These are phyloP conservation scores for Trypanosoma cruzi DNA, from an alignment of 208 protist genomes.

Conservation along the genomic window DNA sequence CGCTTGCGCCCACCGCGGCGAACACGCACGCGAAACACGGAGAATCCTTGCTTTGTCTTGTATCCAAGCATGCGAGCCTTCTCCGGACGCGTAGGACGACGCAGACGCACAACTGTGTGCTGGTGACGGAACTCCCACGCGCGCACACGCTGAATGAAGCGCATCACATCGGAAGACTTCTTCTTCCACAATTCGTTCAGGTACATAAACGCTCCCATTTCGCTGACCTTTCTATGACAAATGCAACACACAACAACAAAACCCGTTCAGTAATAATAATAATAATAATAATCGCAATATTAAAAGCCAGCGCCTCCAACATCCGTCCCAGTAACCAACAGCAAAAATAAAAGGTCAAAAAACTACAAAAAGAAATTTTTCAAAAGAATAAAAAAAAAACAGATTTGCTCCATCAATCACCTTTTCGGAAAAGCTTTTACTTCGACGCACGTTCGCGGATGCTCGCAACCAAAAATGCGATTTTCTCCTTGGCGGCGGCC, in stretches of 20 bases:
- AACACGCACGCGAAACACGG: constrained; percentile 99
- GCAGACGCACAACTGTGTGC: constrained; percentile 91
- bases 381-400: constrained; percentile 21
- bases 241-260: constrained; percentile 7
- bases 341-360: constrained; percentile 2
- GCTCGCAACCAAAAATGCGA: constrained; percentile 57
- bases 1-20: constrained; percentile 99
- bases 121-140: constrained; percentile 99
- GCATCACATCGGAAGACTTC: constrained; percentile 99
- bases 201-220: constrained; percentile 99
- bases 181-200: constrained; percentile 99
- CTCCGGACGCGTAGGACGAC: constrained; percentile 98
- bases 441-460: constrained; percentile 34
- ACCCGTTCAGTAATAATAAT: constrained; percentile 19
- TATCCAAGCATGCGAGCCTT: constrained; percentile 99
- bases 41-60: constrained; percentile 99
- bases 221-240: constrained; percentile 26
- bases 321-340: constrained; percentile 15
- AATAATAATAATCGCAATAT: constrained; percentile 4
- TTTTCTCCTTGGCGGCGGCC: constrained; percentile 68
- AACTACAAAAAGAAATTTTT: constrained; percentile 13
- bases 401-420: not conserved
- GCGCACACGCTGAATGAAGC: constrained; percentile 99
- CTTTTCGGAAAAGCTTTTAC: not conserved
- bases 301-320: constrained; percentile 11